Evolutionary conservation across 495 filamentous ascomycete species (phyloP).

Genomic region (Podospora pseudopauciseta): DNA sequence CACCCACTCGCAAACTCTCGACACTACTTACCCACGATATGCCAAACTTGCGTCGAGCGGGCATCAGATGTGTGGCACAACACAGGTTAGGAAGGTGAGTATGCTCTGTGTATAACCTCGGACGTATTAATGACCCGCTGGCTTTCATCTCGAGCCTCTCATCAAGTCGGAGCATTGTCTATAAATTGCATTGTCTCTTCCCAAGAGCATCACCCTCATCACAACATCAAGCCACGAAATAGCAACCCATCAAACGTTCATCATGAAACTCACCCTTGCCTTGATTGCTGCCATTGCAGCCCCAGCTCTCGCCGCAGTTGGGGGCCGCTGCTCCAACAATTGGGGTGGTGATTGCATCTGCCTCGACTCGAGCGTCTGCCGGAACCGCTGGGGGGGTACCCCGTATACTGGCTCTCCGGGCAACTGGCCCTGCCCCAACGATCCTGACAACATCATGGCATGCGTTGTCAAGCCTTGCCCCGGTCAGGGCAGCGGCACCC

Average conservation of each 20-base stretch:
- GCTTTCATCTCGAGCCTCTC: neutral
- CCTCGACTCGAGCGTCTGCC: conserved; percentile 18
- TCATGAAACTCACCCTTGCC: neutral
- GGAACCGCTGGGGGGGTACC: conserved; percentile 16
- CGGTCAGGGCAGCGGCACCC: conserved; percentile 6
- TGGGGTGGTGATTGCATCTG: conserved; percentile 24
- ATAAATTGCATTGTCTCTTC: neutral
- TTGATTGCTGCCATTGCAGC: neutral
- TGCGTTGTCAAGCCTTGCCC: conserved; percentile 21
- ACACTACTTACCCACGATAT: neutral
- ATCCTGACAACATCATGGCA: conserved; percentile 17
- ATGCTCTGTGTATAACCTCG: neutral
- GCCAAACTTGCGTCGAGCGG: neutral
- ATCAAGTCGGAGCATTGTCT: neutral
- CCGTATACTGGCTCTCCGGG: conserved; percentile 16
- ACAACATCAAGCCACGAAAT: neutral
- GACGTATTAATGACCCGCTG: neutral
- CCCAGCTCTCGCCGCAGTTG: neutral
- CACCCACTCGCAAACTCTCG: neutral
- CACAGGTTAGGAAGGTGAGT: neutral
- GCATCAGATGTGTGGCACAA: neutral
- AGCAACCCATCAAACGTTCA: neutral
- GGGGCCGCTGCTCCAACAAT: conserved; percentile 18
- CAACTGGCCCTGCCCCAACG: conserved; percentile 21
- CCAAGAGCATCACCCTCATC: neutral